Percentiles rank a stretch among this genome's conserved stretches.
These are phyloP conservation scores for Bothriochloa decipiens DNA, from an alignment of 176 grass and related monocot genomes.

Conservation along the genomic window DNA sequence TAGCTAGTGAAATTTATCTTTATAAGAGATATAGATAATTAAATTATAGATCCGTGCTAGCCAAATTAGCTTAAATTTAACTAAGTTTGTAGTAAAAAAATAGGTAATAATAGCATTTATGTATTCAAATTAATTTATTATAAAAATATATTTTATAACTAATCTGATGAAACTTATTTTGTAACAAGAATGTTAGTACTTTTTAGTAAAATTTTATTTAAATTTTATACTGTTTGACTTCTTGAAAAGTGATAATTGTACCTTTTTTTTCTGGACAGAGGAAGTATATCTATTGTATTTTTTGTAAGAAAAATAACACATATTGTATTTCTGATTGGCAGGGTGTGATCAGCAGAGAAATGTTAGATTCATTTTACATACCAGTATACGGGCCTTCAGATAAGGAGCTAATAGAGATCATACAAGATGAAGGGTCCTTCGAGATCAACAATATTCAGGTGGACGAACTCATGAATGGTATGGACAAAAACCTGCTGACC, in stretches of 20 bases:
- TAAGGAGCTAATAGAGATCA: background rate
- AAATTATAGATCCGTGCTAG: too few species aligned
- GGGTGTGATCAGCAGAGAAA: slow-evolving; percentile 8
- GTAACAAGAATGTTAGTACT: too few species aligned
- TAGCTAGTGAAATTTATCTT: too few species aligned
- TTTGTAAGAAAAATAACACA: background rate
- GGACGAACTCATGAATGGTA: background rate
- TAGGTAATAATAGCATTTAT: too few species aligned
- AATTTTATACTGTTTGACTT: too few species aligned
- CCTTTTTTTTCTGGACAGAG: background rate
- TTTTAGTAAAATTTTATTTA: too few species aligned
- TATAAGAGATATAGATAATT: too few species aligned
- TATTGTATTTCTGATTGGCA: background rate
- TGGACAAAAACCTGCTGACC: background rate
- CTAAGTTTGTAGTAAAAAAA: too few species aligned
- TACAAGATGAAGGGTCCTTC: slow-evolving; percentile 26
- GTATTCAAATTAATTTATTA: too few species aligned
- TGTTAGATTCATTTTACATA: slow-evolving; percentile 34
- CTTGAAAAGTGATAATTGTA: background rate
- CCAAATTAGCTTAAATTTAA: too few species aligned
- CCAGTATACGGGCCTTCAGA: background rate
- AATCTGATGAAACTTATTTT: too few species aligned
- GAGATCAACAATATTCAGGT: slow-evolving; percentile 9
- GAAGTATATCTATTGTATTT: background rate
- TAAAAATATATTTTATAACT: too few species aligned